phyloP scores from a whole-genome alignment of 2,329 filamentous ascomycete species.

The Clonostachys sp. region DNA sequence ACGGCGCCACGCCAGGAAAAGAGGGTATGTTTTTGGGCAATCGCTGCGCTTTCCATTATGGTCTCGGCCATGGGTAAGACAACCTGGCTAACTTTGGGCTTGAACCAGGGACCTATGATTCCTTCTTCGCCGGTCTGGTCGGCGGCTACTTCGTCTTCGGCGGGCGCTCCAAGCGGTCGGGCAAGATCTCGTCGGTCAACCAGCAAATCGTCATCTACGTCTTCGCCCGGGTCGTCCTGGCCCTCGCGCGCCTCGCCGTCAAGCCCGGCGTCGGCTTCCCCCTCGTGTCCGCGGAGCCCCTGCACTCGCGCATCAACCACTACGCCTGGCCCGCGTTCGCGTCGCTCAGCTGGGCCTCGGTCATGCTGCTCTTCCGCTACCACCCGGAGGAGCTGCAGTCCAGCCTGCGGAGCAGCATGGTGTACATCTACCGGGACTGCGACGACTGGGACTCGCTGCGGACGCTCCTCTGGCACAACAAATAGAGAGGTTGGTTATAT shows the following conservation, averaged over 20 bases:
- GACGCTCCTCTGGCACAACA: slow-evolving; percentile 84
- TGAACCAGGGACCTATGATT: slow-evolving; percentile 63
- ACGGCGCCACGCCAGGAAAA: slow-evolving; percentile 52
- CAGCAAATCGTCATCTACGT: slow-evolving; percentile 99
- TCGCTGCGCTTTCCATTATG: neutral
- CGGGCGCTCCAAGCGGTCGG: slow-evolving; percentile 52
- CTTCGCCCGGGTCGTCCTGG: slow-evolving; percentile 85
- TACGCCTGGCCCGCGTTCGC: slow-evolving; percentile 94
- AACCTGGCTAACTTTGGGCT: neutral
- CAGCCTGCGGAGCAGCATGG: slow-evolving; percentile 92
- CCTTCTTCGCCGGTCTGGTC: slow-evolving; percentile 79
- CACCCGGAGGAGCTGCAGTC: slow-evolving; percentile 88
- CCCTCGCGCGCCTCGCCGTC: slow-evolving; percentile 77
- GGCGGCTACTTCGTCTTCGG: slow-evolving; percentile 95
- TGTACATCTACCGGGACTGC: slow-evolving; percentile 89
- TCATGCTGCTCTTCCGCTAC: slow-evolving; percentile 94
- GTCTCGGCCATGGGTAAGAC: neutral
- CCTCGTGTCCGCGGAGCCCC: slow-evolving; percentile 39
- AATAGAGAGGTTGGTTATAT: slow-evolving; percentile 25
- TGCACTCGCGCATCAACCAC: slow-evolving; percentile 48
- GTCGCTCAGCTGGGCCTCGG: slow-evolving; percentile 81
- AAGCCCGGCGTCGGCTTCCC: slow-evolving; percentile 54
- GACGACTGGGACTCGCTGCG: slow-evolving; percentile 84
- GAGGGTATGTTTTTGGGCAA: slow-evolving; percentile 32
- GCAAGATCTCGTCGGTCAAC: slow-evolving; percentile 73